phyloP scores from a whole-genome alignment of 306 rosid species.

The Macrotyloma uniflorum region DNA sequence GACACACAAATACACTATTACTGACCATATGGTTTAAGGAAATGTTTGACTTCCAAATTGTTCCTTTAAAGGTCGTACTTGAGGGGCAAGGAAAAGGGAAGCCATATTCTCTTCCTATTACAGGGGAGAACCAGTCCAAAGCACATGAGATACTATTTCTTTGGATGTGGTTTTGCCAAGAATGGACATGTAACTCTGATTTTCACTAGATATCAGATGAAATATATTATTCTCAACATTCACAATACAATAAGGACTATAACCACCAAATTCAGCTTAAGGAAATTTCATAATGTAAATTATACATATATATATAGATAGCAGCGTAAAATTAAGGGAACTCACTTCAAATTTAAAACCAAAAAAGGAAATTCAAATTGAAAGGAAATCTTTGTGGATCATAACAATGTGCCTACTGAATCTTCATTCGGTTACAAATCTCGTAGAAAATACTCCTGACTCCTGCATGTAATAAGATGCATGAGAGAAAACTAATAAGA shows the following conservation, averaged over 20 bases:
- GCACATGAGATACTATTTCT: neutral
- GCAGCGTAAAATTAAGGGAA: slow-evolving; percentile 29
- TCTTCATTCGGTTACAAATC: slow-evolving; percentile 24
- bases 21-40: slow-evolving; percentile 19
- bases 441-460: slow-evolving; percentile 37
- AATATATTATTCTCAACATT: neutral
- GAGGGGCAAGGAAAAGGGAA: slow-evolving; percentile 10
- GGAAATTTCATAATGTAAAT: neutral
- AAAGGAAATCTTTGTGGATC: slow-evolving; percentile 33
- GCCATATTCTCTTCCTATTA: neutral
- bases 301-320: neutral
- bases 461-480: slow-evolving; percentile 24
- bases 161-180: neutral
- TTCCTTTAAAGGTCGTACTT: slow-evolving; percentile 1
- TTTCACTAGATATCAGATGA: slow-evolving; percentile 15
- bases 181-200: slow-evolving; percentile 21
- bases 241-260: slow-evolving; percentile 20
- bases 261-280: neutral
- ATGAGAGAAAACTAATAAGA: neutral
- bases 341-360: neutral
- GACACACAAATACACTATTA: slow-evolving; percentile 7
- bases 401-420: slow-evolving; percentile 30
- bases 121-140: slow-evolving; percentile 10
- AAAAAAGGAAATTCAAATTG: slow-evolving; percentile 19
- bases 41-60: neutral